A percentile compares a stretch with the other conserved stretches of the same genome.
phyloP scores from a whole-genome alignment of 371 early-diverging fungal genomes.

The Parasitella parasitica region DNA sequence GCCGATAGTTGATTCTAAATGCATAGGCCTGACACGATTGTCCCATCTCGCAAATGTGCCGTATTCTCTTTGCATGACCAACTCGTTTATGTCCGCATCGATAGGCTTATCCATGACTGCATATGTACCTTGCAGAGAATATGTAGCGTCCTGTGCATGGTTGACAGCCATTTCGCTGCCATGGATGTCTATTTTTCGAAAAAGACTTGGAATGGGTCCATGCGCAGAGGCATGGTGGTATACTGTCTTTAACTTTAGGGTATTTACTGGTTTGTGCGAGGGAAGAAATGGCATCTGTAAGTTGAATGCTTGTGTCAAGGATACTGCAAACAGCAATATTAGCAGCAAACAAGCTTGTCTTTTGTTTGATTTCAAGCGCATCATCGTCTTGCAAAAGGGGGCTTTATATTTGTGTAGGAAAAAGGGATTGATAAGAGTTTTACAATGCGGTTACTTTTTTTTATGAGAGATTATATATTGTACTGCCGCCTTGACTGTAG shows the following conservation, averaged over 20 bases:
- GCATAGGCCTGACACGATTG: background rate
- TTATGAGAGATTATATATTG: background rate
- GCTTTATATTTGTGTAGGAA: background rate
- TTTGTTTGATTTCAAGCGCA: background rate
- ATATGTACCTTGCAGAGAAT: background rate
- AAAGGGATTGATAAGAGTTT: background rate
- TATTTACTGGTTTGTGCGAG: constrained; percentile 1
- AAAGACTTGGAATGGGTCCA: constrained; percentile 45
- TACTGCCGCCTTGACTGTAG: background rate
- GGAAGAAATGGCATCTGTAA: background rate
- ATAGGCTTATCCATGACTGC: background rate
- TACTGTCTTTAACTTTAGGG: constrained; percentile 30
- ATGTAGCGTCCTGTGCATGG: background rate
- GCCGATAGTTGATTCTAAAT: constrained; percentile 21
- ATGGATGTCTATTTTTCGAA: constrained; percentile 40
- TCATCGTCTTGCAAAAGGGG: background rate
- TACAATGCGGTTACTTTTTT: background rate
- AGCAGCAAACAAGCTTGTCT: background rate
- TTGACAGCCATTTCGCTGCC: background rate
- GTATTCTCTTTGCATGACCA: background rate
- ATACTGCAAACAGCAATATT: background rate
- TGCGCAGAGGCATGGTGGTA: constrained; percentile 40
- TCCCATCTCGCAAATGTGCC: constrained; percentile 5
- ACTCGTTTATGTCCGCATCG: background rate
- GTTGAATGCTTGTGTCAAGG: background rate